A percentile compares a stretch with the other conserved stretches of the same genome.
Conservation (phyloP, 2,329 filamentous ascomycete species). For the Alternaria brassicicola region DNA sequence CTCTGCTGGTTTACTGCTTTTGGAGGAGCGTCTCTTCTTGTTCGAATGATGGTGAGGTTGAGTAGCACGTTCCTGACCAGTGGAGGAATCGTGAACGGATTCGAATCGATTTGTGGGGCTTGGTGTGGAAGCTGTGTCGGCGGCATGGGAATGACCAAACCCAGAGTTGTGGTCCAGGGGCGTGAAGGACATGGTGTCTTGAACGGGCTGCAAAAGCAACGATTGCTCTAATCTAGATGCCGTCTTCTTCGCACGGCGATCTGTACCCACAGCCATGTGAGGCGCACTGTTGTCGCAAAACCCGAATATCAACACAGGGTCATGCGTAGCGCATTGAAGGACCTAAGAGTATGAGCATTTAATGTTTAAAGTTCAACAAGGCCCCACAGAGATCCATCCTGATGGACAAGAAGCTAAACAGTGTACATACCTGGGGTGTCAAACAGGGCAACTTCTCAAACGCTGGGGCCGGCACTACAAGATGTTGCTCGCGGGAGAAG, state of each 20-base stretch:
- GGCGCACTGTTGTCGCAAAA: conserved; percentile 38
- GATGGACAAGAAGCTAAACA: conserved; percentile 27
- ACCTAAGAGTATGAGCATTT: conserved; percentile 38
- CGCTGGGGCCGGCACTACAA: conserved; percentile 46
- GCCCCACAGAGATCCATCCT: conserved; percentile 25
- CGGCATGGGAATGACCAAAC: conserved; percentile 29
- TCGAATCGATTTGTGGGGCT: conserved; percentile 31
- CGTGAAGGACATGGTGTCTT: conserved; percentile 46
- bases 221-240: conserved; percentile 41
- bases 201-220: conserved; percentile 39
- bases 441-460: conserved; percentile 41
- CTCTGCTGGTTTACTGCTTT: conserved; percentile 48
- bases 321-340: conserved; percentile 38
- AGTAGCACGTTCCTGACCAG: conserved; percentile 23
- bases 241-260: conserved; percentile 45
- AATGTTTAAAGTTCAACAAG: conserved; percentile 32
- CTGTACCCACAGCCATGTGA: conserved; percentile 49
- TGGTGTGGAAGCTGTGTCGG: conserved; percentile 30
- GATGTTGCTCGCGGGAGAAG: conserved; percentile 39
- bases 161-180: conserved; percentile 37
- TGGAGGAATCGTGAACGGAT: conserved; percentile 22
- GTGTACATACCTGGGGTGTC: conserved; percentile 38
- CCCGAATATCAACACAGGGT: conserved; percentile 30
- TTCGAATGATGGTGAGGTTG: conserved; percentile 32
- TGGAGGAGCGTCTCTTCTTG: conserved; percentile 49